phyloP scores from a whole-genome alignment of 441 rosid genomes.

The Erodium texanum region DNA sequence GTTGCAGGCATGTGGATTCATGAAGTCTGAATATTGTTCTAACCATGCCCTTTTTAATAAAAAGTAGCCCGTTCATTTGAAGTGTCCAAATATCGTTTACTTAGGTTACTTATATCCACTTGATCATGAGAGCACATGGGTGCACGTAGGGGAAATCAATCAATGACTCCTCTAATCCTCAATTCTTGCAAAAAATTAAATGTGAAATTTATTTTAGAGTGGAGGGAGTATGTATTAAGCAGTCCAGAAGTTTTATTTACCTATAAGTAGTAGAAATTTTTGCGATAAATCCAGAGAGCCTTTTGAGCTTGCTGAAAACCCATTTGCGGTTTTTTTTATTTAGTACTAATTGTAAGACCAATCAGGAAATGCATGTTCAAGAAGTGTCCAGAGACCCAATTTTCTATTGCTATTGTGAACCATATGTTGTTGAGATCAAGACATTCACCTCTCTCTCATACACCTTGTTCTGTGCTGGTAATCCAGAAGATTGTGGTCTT shows the following conservation, averaged over 20 bases:
- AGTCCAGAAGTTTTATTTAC: not conserved
- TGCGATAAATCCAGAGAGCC: not conserved
- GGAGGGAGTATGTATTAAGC: not conserved
- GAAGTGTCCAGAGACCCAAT: not conserved
- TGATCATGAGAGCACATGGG: not conserved
- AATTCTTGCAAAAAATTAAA: not conserved
- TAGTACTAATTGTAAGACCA: not conserved
- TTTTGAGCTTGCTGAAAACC: not conserved
- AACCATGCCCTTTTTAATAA: not conserved
- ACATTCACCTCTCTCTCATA: not conserved
- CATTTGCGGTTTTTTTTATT: not conserved
- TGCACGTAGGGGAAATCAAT: not conserved
- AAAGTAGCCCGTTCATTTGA: not conserved
- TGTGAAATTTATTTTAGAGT: not conserved
- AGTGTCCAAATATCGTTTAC: not conserved
- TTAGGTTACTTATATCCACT: not conserved
- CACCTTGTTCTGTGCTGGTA: not conserved
- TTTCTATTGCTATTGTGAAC: not conserved
- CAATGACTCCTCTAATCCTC: not conserved
- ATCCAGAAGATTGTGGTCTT: conserved; percentile 1
- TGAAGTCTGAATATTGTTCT: not conserved
- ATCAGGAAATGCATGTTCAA: not conserved
- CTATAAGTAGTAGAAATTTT: not conserved
- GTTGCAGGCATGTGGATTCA: not conserved
- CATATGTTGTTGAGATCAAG: not conserved